Percentiles rank a stretch among this genome's conserved stretches.
These are phyloP conservation scores for Anaeramoeba flamelloides DNA, from an alignment of 78 protist species.

Conservation along the genomic window DNA sequence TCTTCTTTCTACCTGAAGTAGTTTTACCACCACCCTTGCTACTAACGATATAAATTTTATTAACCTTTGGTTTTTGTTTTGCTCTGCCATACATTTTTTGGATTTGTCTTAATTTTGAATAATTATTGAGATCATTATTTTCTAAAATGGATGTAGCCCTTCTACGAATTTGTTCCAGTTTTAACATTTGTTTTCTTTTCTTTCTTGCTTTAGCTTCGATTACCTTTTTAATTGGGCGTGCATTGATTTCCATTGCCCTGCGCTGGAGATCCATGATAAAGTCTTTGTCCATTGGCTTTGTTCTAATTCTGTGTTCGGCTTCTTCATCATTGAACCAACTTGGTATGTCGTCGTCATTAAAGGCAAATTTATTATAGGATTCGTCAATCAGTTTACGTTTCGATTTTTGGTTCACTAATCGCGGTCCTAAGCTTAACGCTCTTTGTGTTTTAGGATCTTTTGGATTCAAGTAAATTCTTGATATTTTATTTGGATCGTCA, in stretches of 20 bases:
- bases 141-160: background rate
- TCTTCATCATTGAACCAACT: conserved; percentile 35
- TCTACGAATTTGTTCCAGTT: background rate
- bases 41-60: background rate
- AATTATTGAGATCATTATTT: background rate
- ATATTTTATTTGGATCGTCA: background rate
- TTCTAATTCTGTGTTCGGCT: conserved; percentile 6
- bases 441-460: background rate
- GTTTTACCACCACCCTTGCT: background rate
- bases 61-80: background rate
- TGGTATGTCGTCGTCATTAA: conserved; percentile 50
- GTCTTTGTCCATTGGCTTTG: conserved; percentile 46
- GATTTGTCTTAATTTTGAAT: background rate
- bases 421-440: background rate
- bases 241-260: conserved; percentile 20
- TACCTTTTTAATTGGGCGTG: conserved; percentile 56
- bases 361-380: conserved; percentile 50
- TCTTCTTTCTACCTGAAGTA: background rate
- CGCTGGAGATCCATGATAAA: conserved; percentile 17
- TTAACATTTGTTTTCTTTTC: background rate
- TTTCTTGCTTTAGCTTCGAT: conserved; percentile 69
- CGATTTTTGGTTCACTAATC: background rate
- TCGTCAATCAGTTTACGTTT: conserved; percentile 39
- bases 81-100: background rate
- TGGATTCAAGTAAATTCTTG: background rate